Evolutionary conservation across 345 rosid genomes (phyloP).

Genomic region (Conringia planisiliqua): DNA sequence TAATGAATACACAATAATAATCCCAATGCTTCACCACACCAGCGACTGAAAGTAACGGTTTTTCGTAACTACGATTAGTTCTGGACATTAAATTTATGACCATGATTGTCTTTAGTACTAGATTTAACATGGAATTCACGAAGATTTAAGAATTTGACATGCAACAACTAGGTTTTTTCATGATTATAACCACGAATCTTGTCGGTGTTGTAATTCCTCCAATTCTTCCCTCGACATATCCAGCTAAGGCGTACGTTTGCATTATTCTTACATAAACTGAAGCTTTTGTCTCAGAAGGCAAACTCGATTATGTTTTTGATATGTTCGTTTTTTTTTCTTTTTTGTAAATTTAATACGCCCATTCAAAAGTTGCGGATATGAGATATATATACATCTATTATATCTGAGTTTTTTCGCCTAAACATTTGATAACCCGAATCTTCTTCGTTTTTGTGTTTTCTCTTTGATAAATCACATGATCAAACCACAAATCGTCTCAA

Average conservation of each 20-base stretch:
- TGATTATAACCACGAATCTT: background rate
- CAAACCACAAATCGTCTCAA: background rate
- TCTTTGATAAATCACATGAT: too few relatives aligned
- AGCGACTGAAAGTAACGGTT: background rate
- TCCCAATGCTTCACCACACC: background rate
- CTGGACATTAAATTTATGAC: background rate
- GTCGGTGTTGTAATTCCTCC: background rate
- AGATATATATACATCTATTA: too few relatives aligned
- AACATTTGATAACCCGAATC: background rate
- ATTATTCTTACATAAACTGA: background rate
- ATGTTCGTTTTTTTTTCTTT: background rate
- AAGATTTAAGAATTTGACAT: background rate
- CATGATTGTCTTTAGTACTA: background rate
- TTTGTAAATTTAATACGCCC: background rate
- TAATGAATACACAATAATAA: background rate
- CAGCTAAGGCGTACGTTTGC: background rate
- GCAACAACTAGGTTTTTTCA: background rate
- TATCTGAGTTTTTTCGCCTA: too few relatives aligned
- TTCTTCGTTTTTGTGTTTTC: background rate
- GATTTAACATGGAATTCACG: background rate
- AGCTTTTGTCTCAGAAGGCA: background rate
- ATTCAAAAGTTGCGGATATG: too few relatives aligned
- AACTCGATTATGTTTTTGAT: background rate
- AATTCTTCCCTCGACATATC: background rate
- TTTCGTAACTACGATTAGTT: background rate